A percentile compares a stretch with the other conserved stretches of the same genome.
phyloP scores from a whole-genome alignment of 352 stramenopile genomes.

The Phytopythium ostracodes region DNA sequence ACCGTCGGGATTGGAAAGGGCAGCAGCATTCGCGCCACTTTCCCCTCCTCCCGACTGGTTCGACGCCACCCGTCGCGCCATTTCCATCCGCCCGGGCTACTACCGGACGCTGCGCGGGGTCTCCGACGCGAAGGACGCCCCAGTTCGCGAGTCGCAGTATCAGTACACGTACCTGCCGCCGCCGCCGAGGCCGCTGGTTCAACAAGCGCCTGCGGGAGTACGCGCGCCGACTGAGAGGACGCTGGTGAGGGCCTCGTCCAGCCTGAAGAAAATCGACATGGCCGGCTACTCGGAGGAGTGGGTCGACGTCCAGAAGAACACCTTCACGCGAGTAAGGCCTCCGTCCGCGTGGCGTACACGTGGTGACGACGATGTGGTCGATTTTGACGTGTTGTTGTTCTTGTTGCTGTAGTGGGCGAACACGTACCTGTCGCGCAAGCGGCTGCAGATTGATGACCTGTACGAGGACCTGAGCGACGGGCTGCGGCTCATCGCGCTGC shows the following conservation, averaged over 20 bases:
- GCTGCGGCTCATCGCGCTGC: conserved; percentile 80
- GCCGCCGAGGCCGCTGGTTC: not conserved
- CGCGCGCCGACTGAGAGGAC: conserved; percentile 2
- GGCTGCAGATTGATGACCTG: conserved; percentile 87
- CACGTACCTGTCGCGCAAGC: conserved; percentile 85
- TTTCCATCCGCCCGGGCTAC: conserved; percentile 6
- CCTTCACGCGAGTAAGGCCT: conserved; percentile 88
- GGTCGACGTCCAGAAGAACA: conserved; percentile 91
- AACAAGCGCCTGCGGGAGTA: conserved; percentile 1
- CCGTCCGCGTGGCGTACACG: not conserved
- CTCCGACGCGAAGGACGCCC: not conserved
- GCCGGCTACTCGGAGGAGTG: conserved; percentile 75
- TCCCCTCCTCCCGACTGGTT: not conserved
- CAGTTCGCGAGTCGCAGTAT: not conserved
- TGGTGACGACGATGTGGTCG: not conserved
- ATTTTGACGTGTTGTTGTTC: not conserved
- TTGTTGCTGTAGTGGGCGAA: conserved; percentile 73
- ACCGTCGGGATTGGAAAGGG: conserved; percentile 3
- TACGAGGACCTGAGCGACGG: conserved; percentile 88
- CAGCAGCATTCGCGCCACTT: not conserved
- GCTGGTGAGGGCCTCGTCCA: not conserved
- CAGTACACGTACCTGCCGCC: not conserved
- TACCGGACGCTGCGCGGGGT: not conserved
- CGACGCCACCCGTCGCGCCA: not conserved
- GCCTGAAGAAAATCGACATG: conserved; percentile 29